phyloP scores from a whole-genome alignment of 2,329 filamentous ascomycete species.

The Venturia effusa region DNA sequence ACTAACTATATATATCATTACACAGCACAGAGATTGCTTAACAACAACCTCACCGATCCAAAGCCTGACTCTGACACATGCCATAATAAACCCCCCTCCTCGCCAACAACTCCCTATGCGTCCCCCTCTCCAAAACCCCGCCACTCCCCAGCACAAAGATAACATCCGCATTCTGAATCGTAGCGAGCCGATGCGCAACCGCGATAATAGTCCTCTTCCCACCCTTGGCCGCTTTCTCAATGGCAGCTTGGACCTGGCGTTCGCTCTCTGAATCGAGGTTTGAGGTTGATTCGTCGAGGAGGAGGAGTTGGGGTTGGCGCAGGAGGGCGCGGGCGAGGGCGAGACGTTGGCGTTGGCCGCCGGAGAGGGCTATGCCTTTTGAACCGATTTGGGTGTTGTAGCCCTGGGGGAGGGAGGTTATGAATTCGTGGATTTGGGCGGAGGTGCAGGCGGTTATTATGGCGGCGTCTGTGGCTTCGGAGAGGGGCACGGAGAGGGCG shows the following conservation, averaged over 20 bases:
- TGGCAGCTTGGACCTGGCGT: conserved; percentile 23
- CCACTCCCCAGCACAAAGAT: conserved; percentile 26
- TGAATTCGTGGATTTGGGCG: conserved; percentile 30
- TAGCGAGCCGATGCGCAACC: conserved; percentile 27
- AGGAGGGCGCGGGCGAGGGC: conserved; percentile 24
- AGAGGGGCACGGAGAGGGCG: conserved; percentile 34
- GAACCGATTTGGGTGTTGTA: conserved; percentile 25
- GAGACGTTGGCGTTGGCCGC: conserved; percentile 27
- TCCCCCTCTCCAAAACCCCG: conserved; percentile 23
- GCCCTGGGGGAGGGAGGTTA: conserved; percentile 30
- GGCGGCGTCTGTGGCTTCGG: conserved; percentile 16
- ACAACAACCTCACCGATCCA: conserved; percentile 18
- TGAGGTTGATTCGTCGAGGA: conserved; percentile 26
- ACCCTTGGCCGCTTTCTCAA: conserved; percentile 37
- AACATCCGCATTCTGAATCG: conserved; percentile 27
- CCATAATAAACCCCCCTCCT: conserved; percentile 24
- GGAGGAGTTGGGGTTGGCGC: conserved; percentile 21
- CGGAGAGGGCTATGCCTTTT: conserved; percentile 23
- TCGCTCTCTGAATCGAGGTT: conserved; percentile 24
- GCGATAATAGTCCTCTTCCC: conserved; percentile 37
- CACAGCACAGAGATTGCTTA: no score
- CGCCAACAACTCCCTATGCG: conserved; percentile 21
- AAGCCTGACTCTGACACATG: conserved; percentile 29
- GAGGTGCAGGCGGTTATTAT: conserved; percentile 23
- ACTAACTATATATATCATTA: no score